Evolutionary conservation across 148 eudicot species (phyloP).

Genomic region (Fagopyrum homotropicum): DNA sequence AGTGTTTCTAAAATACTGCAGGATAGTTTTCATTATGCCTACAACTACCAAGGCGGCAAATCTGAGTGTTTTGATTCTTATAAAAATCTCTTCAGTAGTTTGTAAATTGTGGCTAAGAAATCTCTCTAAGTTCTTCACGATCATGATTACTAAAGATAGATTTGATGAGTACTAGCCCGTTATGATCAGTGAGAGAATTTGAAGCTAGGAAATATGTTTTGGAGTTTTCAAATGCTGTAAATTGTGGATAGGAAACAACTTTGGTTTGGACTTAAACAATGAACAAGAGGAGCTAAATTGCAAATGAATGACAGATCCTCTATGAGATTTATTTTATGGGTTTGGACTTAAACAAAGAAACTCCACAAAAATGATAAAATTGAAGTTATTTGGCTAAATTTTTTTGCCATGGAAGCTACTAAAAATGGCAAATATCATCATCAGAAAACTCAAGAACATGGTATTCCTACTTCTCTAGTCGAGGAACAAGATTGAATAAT

Average conservation of each 20-base stretch:
- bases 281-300: not conserved
- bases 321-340: not conserved
- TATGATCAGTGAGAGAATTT: not conserved
- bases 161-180: not conserved
- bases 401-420: not conserved
- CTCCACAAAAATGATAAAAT: not conserved
- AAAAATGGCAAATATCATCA: not conserved
- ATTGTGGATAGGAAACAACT: not conserved
- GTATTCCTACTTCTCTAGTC: no score
- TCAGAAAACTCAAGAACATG: no score
- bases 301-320: not conserved
- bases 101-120: not conserved
- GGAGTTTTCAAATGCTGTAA: not conserved
- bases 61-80: not conserved
- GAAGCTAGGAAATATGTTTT: not conserved
- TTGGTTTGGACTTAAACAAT: not conserved
- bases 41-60: not conserved
- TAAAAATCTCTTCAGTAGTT: not conserved
- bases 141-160: not conserved
- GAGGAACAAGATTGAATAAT: no score
- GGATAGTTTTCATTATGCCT: not conserved
- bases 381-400: not conserved
- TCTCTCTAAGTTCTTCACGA: not conserved
- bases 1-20: not conserved
- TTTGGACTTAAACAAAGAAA: not conserved